Conservation (phyloP, 257 asterid genomes). For the Asclepias syriaca region DNA sequence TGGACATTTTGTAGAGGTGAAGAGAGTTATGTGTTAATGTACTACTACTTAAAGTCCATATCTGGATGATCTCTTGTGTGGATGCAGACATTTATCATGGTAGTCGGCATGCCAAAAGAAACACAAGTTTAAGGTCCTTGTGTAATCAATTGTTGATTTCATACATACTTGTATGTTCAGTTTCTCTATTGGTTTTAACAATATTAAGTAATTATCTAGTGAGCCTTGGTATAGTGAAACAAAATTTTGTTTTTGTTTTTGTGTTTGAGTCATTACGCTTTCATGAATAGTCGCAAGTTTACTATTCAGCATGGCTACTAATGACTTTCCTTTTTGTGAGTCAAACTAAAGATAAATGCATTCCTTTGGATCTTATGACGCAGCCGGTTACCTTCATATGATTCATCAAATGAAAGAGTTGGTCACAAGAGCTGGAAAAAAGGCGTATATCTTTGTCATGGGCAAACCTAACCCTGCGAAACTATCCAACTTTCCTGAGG, state of each 20-base stretch:
- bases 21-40: background rate
- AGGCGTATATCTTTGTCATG: slow-evolving; percentile 88
- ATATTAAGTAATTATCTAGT: background rate
- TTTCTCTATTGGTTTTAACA: background rate
- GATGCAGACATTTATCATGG: no score
- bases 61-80: background rate
- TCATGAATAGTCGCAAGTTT: background rate
- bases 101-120: background rate
- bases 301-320: background rate
- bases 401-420: slow-evolving; percentile 82
- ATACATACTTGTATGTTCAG: background rate
- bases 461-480: slow-evolving; percentile 96
- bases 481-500: slow-evolving; percentile 98
- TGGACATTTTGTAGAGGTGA: background rate
- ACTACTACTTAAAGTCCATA: background rate
- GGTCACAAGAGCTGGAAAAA: slow-evolving; percentile 77
- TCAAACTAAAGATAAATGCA: background rate
- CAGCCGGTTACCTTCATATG: slow-evolving; percentile 94
- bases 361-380: slow-evolving; percentile 21
- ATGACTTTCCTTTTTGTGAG: background rate
- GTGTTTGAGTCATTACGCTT: background rate
- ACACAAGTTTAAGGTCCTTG: background rate
- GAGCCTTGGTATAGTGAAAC: background rate
- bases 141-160: background rate
- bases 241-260: background rate